Conservation (phyloP, 2,329 filamentous ascomycete genomes). For the Arthrobotrys pseudoclavata region DNA sequence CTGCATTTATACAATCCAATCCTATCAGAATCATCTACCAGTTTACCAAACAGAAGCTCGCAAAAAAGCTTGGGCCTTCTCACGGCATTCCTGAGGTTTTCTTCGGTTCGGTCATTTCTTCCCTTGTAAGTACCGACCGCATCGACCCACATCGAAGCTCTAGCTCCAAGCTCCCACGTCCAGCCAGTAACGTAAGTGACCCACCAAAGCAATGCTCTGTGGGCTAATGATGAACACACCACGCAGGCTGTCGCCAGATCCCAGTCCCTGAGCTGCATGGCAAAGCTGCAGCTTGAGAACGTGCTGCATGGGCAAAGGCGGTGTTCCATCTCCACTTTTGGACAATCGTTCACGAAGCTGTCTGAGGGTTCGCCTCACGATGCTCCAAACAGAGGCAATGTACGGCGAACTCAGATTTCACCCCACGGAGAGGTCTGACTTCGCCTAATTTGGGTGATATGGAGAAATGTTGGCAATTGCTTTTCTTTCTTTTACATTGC, state of each 20-base stretch:
- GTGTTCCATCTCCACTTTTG: constrained; percentile 28
- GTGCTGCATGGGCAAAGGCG: constrained; percentile 30
- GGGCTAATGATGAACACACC: constrained; percentile 46
- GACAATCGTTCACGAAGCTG: constrained; percentile 23
- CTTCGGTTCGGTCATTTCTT: constrained; percentile 28
- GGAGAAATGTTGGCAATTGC: background rate
- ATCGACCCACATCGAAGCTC: constrained; percentile 49
- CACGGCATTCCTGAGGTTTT: constrained; percentile 15
- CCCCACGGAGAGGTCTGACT: constrained; percentile 42
- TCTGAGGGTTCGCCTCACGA: constrained; percentile 48
- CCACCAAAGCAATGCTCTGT: constrained; percentile 32
- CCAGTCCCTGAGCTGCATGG: constrained; percentile 46
- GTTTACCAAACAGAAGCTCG: background rate
- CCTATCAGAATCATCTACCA: background rate
- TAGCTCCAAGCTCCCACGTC: constrained; percentile 44
- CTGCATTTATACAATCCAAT: constrained; percentile 45
- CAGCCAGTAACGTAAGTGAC: constrained; percentile 24
- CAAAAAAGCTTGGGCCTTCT: constrained; percentile 43
- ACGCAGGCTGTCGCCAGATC: constrained; percentile 42
- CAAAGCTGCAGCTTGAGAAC: constrained; percentile 39
- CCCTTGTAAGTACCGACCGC: constrained; percentile 32
- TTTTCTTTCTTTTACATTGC: constrained; percentile 15
- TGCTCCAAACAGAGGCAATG: constrained; percentile 41
- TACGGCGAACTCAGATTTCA: constrained; percentile 48
- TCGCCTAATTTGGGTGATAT: constrained; percentile 24